Percentiles rank a stretch among this genome's conserved stretches.
Evolutionary conservation across 2,329 filamentous ascomycete genomes (phyloP).

Genomic region (Alternaria sp.): DNA sequence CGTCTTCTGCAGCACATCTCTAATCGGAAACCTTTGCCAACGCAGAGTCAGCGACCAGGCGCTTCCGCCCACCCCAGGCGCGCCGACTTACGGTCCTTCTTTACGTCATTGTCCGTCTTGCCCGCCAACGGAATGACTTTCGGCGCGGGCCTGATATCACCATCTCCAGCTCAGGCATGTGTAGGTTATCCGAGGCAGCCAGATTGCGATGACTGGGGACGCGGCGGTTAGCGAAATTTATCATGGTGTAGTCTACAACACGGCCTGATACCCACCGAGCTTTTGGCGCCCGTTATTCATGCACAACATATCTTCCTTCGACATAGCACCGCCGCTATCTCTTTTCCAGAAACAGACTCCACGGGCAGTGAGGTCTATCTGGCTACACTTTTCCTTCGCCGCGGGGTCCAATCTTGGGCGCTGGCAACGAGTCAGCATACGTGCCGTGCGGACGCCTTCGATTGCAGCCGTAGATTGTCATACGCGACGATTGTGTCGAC

Average conservation of each 20-base stretch:
- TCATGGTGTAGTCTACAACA: neutral
- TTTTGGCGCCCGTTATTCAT: neutral
- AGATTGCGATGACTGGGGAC: neutral
- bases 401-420: neutral
- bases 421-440: neutral
- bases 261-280: neutral
- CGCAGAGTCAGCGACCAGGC: neutral
- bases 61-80: neutral
- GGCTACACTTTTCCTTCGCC: neutral
- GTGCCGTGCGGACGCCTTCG: neutral
- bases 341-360: neutral
- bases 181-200: neutral
- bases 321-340: neutral
- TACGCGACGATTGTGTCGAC: neutral
- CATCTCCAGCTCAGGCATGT: neutral
- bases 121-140: slow-evolving; percentile 1
- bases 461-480: neutral
- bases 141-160: neutral
- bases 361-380: neutral
- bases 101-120: slow-evolving; percentile 8
- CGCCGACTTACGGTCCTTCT: slow-evolving; percentile 3
- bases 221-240: neutral
- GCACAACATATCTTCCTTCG: neutral
- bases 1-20: neutral
- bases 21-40: neutral